Percentiles rank a stretch among this genome's conserved stretches.
Evolutionary conservation across 1,139 yeast genomes (phyloP).

Genomic region (Candida anutae): DNA sequence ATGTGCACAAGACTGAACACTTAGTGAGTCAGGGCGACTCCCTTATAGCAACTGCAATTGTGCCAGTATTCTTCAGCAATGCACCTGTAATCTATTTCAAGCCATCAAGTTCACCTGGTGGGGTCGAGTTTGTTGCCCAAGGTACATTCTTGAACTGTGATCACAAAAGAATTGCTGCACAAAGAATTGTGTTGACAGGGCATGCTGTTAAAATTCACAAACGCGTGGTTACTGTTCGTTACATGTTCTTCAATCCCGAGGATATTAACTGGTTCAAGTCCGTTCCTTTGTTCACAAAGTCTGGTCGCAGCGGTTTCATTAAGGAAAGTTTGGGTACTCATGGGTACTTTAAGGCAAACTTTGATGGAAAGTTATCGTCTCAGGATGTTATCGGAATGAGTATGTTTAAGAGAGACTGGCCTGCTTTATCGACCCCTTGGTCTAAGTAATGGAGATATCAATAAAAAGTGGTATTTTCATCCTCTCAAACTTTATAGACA

Average conservation of each 20-base stretch:
- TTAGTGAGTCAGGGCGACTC: constrained; percentile 69
- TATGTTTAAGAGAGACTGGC: constrained; percentile 90
- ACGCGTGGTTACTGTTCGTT: constrained; percentile 82
- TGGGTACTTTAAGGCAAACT: constrained; percentile 94
- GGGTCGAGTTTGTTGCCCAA: constrained; percentile 69
- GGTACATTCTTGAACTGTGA: constrained; percentile 89
- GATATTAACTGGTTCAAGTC: constrained; percentile 89
- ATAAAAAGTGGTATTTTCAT: background rate
- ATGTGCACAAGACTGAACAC: constrained; percentile 80
- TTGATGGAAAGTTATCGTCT: constrained; percentile 83
- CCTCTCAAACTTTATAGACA: background rate
- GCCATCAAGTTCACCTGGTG: constrained; percentile 30
- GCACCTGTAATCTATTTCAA: constrained; percentile 75
- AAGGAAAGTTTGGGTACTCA: constrained; percentile 96
- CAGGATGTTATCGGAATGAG: constrained; percentile 96
- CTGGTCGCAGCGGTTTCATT: constrained; percentile 89
- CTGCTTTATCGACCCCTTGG: constrained; percentile 38
- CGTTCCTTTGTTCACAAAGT: constrained; percentile 84
- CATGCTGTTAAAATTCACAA: constrained; percentile 94
- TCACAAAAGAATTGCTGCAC: constrained; percentile 75
- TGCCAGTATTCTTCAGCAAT: constrained; percentile 81
- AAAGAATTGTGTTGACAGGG: constrained; percentile 86
- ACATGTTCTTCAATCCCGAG: constrained; percentile 92
- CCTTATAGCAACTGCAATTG: constrained; percentile 80
- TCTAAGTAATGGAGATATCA: constrained; percentile 4